Evolutionary conservation across 495 filamentous ascomycete genomes (phyloP).

Genomic region (Xylaria intraflava): DNA sequence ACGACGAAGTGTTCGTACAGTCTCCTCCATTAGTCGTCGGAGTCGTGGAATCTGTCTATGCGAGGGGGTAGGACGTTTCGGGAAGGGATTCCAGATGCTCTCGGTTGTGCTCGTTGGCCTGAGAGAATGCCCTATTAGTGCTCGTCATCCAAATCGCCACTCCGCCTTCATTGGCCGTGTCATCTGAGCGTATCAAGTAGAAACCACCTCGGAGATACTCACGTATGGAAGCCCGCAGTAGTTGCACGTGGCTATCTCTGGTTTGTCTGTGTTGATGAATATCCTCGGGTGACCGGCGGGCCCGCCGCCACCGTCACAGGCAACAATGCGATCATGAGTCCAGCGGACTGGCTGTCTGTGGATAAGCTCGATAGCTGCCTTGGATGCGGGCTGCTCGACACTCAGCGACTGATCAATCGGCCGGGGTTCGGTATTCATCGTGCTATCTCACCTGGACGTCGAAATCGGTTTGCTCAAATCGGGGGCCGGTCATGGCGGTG

Average conservation of each 20-base stretch:
- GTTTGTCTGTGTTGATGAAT: constrained; percentile 97
- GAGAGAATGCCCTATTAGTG: constrained; percentile 11
- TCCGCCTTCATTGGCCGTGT: background rate
- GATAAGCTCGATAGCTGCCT: constrained; percentile 88
- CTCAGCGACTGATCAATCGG: constrained; percentile 9
- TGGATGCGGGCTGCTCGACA: constrained; percentile 63
- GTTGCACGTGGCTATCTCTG: constrained; percentile 78
- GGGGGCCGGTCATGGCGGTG: constrained; percentile 80
- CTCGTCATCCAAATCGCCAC: background rate
- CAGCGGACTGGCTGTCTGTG: constrained; percentile 92
- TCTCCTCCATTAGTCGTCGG: background rate
- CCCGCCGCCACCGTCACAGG: constrained; percentile 91
- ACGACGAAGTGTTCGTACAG: background rate
- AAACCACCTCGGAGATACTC: constrained; percentile 35
- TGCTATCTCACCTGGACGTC: constrained; percentile 65
- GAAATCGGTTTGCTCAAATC: constrained; percentile 96
- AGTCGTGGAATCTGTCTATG: constrained; percentile 8
- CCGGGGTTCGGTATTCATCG: background rate
- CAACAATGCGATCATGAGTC: constrained; percentile 72
- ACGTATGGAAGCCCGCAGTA: constrained; percentile 97
- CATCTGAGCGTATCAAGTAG: background rate
- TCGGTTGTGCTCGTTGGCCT: constrained; percentile 85
- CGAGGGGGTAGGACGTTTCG: constrained; percentile 69
- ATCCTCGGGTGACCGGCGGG: constrained; percentile 85
- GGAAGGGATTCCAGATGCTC: constrained; percentile 74